Conservation (phyloP, 2,329 filamentous ascomycete species). For the Didymella segeticola region DNA sequence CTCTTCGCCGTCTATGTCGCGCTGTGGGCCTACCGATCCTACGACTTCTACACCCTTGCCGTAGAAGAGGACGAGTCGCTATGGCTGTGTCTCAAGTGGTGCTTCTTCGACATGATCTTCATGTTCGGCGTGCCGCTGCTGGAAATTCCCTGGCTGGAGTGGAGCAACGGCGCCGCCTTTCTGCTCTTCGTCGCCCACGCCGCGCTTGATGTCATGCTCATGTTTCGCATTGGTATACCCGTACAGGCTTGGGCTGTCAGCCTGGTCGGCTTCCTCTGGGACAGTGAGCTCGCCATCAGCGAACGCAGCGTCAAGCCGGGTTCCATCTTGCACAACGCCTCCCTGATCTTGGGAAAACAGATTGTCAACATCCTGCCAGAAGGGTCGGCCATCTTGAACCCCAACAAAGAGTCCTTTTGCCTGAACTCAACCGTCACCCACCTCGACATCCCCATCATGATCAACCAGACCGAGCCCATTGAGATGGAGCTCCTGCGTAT, state of each 20-base stretch:
- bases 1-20: conserved; percentile 78
- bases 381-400: conserved; percentile 89
- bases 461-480: conserved; percentile 91
- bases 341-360: conserved; percentile 92
- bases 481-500: conserved; percentile 87
- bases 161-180: conserved; percentile 76
- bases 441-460: conserved; percentile 79
- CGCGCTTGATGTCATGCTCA: conserved; percentile 80
- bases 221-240: conserved; percentile 89
- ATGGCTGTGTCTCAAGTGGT: conserved; percentile 93
- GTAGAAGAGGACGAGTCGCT: conserved; percentile 88
- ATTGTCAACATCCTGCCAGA: conserved; percentile 98
- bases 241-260: conserved; percentile 75
- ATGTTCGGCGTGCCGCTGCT: conserved; percentile 86
- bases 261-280: conserved; percentile 82
- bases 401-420: conserved; percentile 80
- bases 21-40: conserved; percentile 82
- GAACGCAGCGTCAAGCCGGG: conserved; percentile 90
- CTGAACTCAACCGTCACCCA: conserved; percentile 68
- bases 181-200: conserved; percentile 75
- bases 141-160: conserved; percentile 95
- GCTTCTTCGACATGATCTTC: conserved; percentile 82
- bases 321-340: conserved; percentile 87
- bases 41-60: conserved; percentile 80
- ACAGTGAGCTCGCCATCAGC: conserved; percentile 91